Conservation (phyloP, 331 rosid species). For the Saraca asoca region DNA sequence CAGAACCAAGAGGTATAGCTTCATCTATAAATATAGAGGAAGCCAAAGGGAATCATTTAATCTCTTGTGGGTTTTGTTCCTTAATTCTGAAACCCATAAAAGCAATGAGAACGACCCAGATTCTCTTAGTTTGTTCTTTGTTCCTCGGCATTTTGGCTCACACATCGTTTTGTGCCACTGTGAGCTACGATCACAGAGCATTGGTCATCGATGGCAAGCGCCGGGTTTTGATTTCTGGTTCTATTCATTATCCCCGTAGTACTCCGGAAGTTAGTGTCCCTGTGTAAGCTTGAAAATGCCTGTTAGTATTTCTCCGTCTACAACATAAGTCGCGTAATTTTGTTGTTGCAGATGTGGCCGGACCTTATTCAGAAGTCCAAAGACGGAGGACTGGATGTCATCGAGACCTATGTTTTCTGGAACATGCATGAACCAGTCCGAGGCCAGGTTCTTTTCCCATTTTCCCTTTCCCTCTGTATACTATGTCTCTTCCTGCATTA, state of each 20-base stretch:
- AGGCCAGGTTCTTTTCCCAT: slow-evolving; percentile 60
- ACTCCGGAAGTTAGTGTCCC: slow-evolving; percentile 65
- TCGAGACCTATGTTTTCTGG: slow-evolving; percentile 96
- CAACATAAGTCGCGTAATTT: neutral
- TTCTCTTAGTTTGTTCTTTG: slow-evolving; percentile 41
- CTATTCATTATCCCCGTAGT: slow-evolving; percentile 96
- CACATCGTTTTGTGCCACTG: slow-evolving; percentile 53
- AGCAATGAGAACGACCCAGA: slow-evolving; percentile 47
- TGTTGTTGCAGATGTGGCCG: slow-evolving; percentile 85
- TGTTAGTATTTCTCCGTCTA: neutral
- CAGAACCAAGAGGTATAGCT: neutral
- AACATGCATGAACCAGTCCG: slow-evolving; percentile 77
- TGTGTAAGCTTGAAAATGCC: neutral
- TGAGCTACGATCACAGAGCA: slow-evolving; percentile 84
- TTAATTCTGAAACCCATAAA: neutral
- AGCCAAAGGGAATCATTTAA: slow-evolving; percentile 18
- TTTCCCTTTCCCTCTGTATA: slow-evolving; percentile 7
- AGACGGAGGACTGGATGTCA: slow-evolving; percentile 93
- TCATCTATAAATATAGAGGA: slow-evolving; percentile 21
- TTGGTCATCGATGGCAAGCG: slow-evolving; percentile 82
- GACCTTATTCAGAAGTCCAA: slow-evolving; percentile 85
- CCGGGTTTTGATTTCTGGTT: slow-evolving; percentile 75
- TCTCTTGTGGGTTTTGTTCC: slow-evolving; percentile 2
- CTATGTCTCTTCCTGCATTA: slow-evolving; percentile 4
- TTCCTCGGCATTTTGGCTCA: slow-evolving; percentile 45